phyloP scores from a whole-genome alignment of 805 yeast species.

The Wickerhamiella alocasiicola region DNA sequence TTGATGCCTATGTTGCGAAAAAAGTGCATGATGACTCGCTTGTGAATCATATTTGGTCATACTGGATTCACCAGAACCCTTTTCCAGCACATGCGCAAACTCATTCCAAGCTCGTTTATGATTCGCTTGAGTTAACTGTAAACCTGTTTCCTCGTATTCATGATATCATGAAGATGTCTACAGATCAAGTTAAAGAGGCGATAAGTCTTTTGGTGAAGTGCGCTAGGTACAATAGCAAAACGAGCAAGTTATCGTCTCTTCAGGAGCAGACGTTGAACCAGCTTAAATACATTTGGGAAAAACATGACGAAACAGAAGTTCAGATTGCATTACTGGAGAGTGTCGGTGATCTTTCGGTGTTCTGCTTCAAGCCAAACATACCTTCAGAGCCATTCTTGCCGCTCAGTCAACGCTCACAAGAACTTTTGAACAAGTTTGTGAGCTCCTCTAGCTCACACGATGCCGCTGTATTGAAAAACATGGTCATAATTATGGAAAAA shows the following conservation, averaged over 20 bases:
- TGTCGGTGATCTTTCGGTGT: conserved; percentile 8
- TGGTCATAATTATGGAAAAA: conserved; percentile 3
- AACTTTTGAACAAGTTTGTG: conserved; percentile 2
- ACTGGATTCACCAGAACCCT: conserved; percentile 33
- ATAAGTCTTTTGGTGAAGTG: conserved; percentile 13
- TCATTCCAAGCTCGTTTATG: conserved; percentile 32
- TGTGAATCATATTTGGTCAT: conserved; percentile 21
- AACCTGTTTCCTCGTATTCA: conserved; percentile 12
- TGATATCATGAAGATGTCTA: neutral
- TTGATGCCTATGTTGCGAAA: conserved; percentile 25
- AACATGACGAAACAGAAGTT: neutral
- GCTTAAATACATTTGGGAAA: conserved; percentile 3
- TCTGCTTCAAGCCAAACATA: conserved; percentile 28
- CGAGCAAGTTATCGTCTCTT: neutral
- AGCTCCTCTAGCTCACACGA: neutral
- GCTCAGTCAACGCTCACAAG: conserved; percentile 13
- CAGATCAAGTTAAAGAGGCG: conserved; percentile 8
- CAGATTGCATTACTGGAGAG: neutral
- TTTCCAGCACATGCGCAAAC: conserved; percentile 27
- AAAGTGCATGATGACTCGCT: conserved; percentile 13
- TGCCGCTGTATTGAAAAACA: neutral
- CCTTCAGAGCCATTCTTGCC: conserved; percentile 7
- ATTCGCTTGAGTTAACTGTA: conserved; percentile 35
- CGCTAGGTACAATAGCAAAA: conserved; percentile 16
- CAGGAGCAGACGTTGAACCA: neutral